Conservation (phyloP, 345 rosid genomes). For the Gossypium australe region DNA sequence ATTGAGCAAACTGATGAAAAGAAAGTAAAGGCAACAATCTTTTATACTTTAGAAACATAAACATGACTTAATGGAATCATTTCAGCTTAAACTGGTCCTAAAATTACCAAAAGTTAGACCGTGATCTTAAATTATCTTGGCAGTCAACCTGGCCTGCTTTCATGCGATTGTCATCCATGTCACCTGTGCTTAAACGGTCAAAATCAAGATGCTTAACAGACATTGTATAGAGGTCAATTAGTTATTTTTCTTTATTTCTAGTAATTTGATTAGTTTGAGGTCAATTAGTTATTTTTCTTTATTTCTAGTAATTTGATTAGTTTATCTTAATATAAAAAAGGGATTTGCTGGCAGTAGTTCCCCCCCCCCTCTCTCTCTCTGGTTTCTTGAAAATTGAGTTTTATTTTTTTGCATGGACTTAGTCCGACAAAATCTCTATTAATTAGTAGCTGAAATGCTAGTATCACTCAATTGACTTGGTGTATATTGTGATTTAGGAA, state of each 20-base stretch:
- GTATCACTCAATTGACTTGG: conserved; percentile 16
- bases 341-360: background rate
- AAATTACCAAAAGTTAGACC: background rate
- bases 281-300: background rate
- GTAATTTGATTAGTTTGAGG: background rate
- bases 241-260: background rate
- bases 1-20: background rate
- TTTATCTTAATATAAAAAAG: background rate
- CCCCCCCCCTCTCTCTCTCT: background rate
- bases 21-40: background rate
- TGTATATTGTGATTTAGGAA: conserved; percentile 62
- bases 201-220: background rate
- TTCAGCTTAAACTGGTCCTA: background rate
- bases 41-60: background rate
- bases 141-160: background rate
- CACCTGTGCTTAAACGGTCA: background rate
- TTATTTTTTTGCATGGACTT: background rate
- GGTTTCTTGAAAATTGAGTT: background rate
- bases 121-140: background rate
- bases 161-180: background rate
- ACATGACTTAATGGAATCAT: background rate
- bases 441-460: background rate
- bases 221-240: background rate
- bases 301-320: background rate
- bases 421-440: background rate